Base-by-base conservation (phyloP, 331 rosid species). In the Malus hybrid region DNA sequence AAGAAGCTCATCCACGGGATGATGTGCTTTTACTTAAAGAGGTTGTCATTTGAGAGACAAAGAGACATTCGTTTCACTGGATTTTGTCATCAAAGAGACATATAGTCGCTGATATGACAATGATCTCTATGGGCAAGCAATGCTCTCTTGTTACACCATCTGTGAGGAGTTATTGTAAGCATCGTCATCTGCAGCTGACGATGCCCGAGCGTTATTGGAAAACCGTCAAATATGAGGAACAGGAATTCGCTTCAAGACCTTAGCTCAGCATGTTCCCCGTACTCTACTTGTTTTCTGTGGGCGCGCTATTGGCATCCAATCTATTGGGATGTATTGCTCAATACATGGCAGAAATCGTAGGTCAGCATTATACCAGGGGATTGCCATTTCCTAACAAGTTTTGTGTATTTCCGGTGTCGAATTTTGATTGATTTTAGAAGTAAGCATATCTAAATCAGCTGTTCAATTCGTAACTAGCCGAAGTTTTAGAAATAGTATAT, bases 1-100 rank as follows among this genome's bases (percentile, higher is more conserved):
- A 86, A 78, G 90, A 88, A 75, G 89, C 96, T 79, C 89, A 89
- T 88, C 97, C 98, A 4, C 99, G 96, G 39, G 99, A 90, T 82
- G 98, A 91, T 60, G 53, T 86, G 52, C 79, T 95, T 73, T 80
- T 73, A 71, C 84, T 95, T 52, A 90, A 90, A 86, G 99, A 92
- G 87, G 86, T 82, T 42, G 44, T 79, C 74, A 76, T 22, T 63
- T 79, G 78, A 87, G 79, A 74, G 70, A 80, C 73, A 73, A 72
- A n/a, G 15, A 57, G n/a, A 36, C 75, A 71, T 71, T 56, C 33
- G 61, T 66, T 28, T 13, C 15, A 48, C 74, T 15, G 50, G 32
- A 68, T 28, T 63, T 64, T 39, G 39, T 73, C 46, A 52, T 69
- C 60, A 12, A 68, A 36, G 73, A 62, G 39, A 63, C 28, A 7